phyloP scores from a whole-genome alignment of 1,139 yeast species.

The Wickerhamomyces sp. region DNA sequence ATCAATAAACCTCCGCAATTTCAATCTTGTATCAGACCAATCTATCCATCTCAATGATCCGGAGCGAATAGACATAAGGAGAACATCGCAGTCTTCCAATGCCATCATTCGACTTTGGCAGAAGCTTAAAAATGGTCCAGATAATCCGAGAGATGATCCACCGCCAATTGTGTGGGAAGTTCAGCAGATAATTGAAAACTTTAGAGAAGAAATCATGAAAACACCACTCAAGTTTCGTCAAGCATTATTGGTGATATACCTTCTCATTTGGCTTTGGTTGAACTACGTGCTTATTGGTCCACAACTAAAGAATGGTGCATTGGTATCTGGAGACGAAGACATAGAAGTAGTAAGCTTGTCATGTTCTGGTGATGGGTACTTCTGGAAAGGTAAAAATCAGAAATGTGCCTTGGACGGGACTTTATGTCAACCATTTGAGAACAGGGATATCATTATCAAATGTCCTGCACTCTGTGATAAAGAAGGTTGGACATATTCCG shows the following conservation, averaged over 20 bases:
- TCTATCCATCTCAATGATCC: too few species aligned
- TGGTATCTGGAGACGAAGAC: constrained; percentile 8
- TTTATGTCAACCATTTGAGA: constrained; percentile 44
- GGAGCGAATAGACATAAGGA: background rate
- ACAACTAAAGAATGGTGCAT: constrained; percentile 10
- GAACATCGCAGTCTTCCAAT: background rate
- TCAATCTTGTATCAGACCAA: too few species aligned
- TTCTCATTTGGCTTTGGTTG: background rate
- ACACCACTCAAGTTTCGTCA: background rate
- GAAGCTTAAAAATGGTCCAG: background rate
- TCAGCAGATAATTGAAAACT: background rate
- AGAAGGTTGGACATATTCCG: constrained; percentile 65
- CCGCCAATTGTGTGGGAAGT: background rate
- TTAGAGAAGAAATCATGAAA: too few species aligned
- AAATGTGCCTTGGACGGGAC: constrained; percentile 71
- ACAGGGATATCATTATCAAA: constrained; percentile 52
- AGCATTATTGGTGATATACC: background rate
- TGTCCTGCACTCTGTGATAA: constrained; percentile 89
- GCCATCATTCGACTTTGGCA: background rate
- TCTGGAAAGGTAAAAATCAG: constrained; percentile 75
- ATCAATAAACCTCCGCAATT: too few species aligned
- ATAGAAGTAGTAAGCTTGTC: constrained; percentile 31
- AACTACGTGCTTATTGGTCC: constrained; percentile 19
- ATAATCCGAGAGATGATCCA: background rate
- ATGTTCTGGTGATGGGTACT: constrained; percentile 34